Base-by-base conservation (phyloP, 768 basidiomycete genomes). In the Trametes cinnabarina region DNA sequence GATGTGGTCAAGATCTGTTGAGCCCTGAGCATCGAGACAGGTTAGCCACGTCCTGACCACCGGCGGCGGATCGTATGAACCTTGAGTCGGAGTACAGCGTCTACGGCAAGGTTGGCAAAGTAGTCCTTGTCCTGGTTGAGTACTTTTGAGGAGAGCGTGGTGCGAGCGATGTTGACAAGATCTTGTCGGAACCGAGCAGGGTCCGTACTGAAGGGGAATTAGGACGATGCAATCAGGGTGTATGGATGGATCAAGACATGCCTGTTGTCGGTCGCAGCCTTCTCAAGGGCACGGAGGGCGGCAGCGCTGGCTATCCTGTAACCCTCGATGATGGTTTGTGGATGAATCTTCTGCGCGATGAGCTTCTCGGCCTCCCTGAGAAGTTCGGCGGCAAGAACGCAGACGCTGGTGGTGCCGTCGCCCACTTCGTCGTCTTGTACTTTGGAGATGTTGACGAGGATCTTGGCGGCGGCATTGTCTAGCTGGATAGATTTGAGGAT, bases 381-480 rank as follows among this genome's bases (percentile, higher is more conserved):
- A 62, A 98, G 74, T 68, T 99, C 97, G 10, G 92, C 84, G 2
- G 95, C 92, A 17, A 99, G 74, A 14, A 99, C 96, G 50, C 92
- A 94, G 25, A 98, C 93, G 49, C 81, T 85, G 22, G 92, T 95
- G 34, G 92, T 95, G 40, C 92, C 97, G 74, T 98, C 97, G 19
- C 97, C 97, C 46, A 99, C 87, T 73, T 99, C 97, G 70, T 99
- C 97, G 71, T 99, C 97, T 76, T 98, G 97, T n/a, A 98, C 96
- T 71, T 99, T 99, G 1, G 94, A 96, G 73, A 99, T 98, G 74
- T 99, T 98, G 67, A 99, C 97, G 53, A 99, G 82, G 72, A 99
- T 98, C 80, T 99, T 99, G 39, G 97, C 97, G 2, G 96, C 96
- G 4, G 97, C 92, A 71, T 99, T 98, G 75, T 99, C 97, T 62